These are phyloP conservation scores for Cyberlindnera maritima DNA, from an alignment of 805 yeast species.

Conservation along the genomic window DNA sequence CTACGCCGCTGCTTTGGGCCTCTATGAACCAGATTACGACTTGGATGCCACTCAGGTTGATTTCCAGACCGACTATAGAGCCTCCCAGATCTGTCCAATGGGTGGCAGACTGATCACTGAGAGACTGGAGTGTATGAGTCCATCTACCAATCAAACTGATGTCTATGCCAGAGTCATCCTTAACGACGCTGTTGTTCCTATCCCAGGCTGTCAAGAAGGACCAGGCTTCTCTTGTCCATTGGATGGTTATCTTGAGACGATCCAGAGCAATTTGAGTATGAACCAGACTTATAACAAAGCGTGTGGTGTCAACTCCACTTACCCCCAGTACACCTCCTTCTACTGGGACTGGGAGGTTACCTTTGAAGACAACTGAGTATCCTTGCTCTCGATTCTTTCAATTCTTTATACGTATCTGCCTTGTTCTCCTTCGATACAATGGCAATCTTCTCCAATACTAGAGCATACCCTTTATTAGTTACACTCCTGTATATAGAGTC, in stretches of 20 bases:
- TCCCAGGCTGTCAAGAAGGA: constrained; percentile 46
- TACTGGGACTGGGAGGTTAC: constrained; percentile 26
- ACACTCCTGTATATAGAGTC: too few relatives aligned
- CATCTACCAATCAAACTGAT: constrained; percentile 28
- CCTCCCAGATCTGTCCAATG: constrained; percentile 52
- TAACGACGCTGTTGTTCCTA: constrained; percentile 55
- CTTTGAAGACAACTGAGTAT: constrained; percentile 16
- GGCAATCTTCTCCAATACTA: too few relatives aligned
- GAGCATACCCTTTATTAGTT: too few relatives aligned
- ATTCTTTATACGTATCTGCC: too few relatives aligned
- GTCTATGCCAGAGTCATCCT: constrained; percentile 45
- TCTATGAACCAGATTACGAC: constrained; percentile 35
- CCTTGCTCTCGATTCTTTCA: too few relatives aligned
- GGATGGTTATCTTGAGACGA: constrained; percentile 32
- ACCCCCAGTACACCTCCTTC: constrained; percentile 21
- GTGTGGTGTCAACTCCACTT: constrained; percentile 28
- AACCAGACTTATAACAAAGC: constrained; percentile 31
- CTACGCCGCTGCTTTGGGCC: constrained; percentile 62
- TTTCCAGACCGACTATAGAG: constrained; percentile 47
- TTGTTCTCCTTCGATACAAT: too few relatives aligned
- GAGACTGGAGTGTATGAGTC: constrained; percentile 41
- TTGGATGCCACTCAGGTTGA: constrained; percentile 44
- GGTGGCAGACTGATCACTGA: constrained; percentile 54
- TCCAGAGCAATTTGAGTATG: constrained; percentile 28
- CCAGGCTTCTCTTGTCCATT: constrained; percentile 51